A percentile compares a stretch with the other conserved stretches of the same genome.
Conservation (phyloP, 108 stramenopile genomes). For the Fistulifera pelliculosa region DNA sequence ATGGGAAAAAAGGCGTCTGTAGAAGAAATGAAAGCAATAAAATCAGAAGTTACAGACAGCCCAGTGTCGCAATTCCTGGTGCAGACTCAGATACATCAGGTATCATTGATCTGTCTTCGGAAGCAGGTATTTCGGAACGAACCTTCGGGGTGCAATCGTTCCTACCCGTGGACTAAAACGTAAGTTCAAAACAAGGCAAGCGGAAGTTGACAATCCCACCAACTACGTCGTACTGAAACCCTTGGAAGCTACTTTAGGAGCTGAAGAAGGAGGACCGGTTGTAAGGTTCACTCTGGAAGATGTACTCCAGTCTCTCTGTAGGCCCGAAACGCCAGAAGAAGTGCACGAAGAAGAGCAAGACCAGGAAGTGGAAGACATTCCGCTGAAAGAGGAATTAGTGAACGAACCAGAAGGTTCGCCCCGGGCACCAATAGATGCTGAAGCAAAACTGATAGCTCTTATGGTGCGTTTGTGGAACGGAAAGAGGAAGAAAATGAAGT, state of each 20-base stretch:
- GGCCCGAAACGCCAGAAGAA: background rate
- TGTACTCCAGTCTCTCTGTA: conserved; percentile 1
- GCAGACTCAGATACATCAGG: background rate
- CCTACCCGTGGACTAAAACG: conserved; percentile 1
- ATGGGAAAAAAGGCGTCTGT: conserved; percentile 33
- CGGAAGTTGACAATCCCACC: background rate
- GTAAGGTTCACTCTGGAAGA: conserved; percentile 3
- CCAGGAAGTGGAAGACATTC: background rate
- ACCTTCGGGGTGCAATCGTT: background rate
- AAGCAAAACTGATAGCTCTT: background rate
- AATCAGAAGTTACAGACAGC: conserved; percentile 35
- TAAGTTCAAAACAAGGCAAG: background rate
- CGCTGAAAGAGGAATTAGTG: background rate
- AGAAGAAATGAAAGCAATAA: conserved; percentile 41
- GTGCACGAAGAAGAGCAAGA: background rate
- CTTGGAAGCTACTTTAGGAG: background rate
- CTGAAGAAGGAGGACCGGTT: background rate
- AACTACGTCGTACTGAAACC: background rate
- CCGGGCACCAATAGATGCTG: too few species aligned
- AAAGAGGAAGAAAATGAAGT: background rate
- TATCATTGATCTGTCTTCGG: background rate
- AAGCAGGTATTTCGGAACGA: too few species aligned
- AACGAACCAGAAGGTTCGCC: background rate
- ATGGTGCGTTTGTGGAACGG: background rate
- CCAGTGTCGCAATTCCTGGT: background rate